Percentiles rank a stretch among this genome's conserved stretches.
Conservation (phyloP, 148 eudicot species). For the Chenopodium formosanum region DNA sequence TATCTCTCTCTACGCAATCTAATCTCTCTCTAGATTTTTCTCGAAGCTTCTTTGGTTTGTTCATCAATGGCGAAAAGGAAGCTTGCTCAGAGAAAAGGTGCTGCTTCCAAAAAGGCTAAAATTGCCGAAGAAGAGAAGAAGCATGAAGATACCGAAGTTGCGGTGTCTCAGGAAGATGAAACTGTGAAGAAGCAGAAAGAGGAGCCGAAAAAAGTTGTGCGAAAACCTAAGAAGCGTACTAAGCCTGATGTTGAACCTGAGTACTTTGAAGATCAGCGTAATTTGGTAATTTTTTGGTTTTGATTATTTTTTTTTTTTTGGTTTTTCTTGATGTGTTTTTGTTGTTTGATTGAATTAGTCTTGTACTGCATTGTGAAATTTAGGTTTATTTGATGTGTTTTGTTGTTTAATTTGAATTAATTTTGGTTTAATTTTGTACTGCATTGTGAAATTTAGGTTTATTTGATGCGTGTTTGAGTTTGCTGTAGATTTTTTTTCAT, state of each 20-base stretch:
- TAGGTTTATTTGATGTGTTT: not conserved
- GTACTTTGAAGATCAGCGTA: slow-evolving; percentile 73
- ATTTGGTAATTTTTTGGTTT: slow-evolving; percentile 48
- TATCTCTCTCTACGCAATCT: not conserved
- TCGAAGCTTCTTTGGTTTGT: not conserved
- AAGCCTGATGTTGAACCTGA: slow-evolving; percentile 56
- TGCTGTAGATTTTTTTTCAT: not conserved
- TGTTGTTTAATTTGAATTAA: not conserved
- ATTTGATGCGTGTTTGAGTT: not conserved
- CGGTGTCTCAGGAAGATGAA: not conserved
- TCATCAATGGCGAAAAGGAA: slow-evolving; percentile 35
- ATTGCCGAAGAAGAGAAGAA: not conserved
- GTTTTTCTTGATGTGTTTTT: not conserved
- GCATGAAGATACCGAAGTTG: slow-evolving; percentile 8
- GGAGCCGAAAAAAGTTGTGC: slow-evolving; percentile 19
- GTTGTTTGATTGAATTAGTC: not conserved
- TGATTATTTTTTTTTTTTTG: not conserved
- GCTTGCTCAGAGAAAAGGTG: slow-evolving; percentile 28
- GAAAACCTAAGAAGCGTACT: slow-evolving; percentile 33
- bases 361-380: not conserved
- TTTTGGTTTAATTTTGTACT: not conserved
- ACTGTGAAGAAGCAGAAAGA: not conserved
- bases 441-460: not conserved
- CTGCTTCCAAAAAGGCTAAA: slow-evolving; percentile 16
- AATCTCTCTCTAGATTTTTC: not conserved